These are phyloP conservation scores for Cystobasidium pallidum DNA, from an alignment of 1,284 basidiomycete species.

Conservation along the genomic window DNA sequence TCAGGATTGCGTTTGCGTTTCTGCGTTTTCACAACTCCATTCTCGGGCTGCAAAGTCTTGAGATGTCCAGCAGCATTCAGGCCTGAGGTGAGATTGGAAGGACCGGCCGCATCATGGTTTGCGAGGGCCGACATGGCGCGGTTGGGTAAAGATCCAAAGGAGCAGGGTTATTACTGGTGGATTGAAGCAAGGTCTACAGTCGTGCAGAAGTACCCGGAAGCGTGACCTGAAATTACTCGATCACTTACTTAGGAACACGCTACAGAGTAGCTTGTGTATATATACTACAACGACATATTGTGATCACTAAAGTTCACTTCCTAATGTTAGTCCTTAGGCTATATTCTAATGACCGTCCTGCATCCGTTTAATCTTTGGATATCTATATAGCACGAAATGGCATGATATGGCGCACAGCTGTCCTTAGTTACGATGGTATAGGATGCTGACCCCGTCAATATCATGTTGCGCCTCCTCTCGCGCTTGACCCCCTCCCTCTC, in stretches of 20 bases:
- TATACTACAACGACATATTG: conserved; percentile 6
- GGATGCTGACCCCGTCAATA: not conserved
- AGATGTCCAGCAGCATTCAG: not conserved
- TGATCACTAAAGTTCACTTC: conserved; percentile 8
- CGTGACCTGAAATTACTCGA: conserved; percentile 14
- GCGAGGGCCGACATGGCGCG: conserved; percentile 3
- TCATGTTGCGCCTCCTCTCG: conserved; percentile 8
- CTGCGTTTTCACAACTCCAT: conserved; percentile 3
- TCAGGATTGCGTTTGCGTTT: conserved; percentile 31
- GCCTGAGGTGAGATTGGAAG: conserved; percentile 7
- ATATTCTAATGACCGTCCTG: no score
- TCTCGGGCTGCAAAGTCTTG: conserved; percentile 28
- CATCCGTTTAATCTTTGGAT: no score
- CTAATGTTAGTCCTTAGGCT: not conserved
- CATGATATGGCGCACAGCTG: no score
- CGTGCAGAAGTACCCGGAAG: not conserved
- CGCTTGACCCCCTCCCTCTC: conserved; percentile 13
- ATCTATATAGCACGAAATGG: no score
- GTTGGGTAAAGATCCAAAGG: not conserved
- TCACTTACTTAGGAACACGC: not conserved
- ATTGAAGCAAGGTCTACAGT: not conserved
- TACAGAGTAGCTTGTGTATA: no score
- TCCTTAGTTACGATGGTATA: no score
- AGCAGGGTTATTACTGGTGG: not conserved
- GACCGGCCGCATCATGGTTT: not conserved